A percentile compares a stretch with the other conserved stretches of the same genome.
phyloP scores from a whole-genome alignment of 1,284 basidiomycete genomes.

The Cronartium quercuum region DNA sequence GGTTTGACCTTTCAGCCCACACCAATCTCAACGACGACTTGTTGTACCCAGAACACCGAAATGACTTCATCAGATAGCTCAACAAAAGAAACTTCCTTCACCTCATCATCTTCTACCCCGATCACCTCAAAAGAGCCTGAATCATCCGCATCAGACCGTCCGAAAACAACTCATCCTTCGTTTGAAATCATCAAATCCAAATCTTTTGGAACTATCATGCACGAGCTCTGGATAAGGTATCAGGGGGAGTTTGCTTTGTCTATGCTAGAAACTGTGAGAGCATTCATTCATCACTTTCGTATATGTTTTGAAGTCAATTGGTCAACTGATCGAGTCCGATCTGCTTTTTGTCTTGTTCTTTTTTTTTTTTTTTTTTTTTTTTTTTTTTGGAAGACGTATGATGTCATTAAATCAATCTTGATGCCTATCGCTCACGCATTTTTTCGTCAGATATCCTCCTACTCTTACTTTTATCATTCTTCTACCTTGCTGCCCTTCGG shows the following conservation, averaged over 20 bases:
- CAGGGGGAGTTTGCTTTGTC: constrained; percentile 38
- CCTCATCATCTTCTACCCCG: background rate
- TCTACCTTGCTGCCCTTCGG: constrained; percentile 30
- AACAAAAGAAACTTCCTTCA: background rate
- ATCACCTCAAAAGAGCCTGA: background rate
- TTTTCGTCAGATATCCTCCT: constrained; percentile 19
- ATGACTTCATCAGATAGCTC: background rate
- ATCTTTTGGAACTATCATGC: constrained; percentile 35
- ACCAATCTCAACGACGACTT: too few species aligned
- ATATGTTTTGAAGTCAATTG: background rate
- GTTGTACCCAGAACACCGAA: too few species aligned
- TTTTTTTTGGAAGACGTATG: background rate
- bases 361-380: background rate
- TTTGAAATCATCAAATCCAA: constrained; percentile 35
- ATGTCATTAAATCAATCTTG: background rate
- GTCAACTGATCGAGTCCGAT: background rate
- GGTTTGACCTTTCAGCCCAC: too few species aligned
- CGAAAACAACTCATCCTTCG: background rate
- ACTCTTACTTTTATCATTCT: constrained; percentile 14
- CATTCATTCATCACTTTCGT: background rate
- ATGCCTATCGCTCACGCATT: background rate
- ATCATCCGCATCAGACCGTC: background rate
- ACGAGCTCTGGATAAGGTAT: constrained; percentile 36
- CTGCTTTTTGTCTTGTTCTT: background rate
- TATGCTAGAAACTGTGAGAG: constrained; percentile 37